These are phyloP conservation scores for Brettanomyces bruxellensis DNA, from an alignment of 805 yeast species.

Conservation along the genomic window DNA sequence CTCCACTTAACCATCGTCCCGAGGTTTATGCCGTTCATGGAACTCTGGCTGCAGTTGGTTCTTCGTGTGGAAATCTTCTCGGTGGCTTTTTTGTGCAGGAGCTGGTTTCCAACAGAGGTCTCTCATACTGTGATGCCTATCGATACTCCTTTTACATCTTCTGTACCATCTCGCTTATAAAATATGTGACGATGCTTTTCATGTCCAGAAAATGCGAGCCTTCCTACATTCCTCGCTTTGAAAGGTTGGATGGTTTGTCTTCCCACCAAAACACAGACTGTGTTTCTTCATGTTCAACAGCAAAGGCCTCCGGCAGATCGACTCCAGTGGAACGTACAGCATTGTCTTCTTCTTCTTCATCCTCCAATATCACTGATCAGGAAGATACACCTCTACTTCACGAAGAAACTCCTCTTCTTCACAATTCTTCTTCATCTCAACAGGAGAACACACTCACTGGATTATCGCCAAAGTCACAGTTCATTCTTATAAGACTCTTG, in stretches of 20 bases:
- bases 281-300: neutral
- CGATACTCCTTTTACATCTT: conserved; percentile 49
- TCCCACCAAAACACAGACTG: neutral
- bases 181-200: conserved; percentile 40
- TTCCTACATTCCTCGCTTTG: conserved; percentile 14
- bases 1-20: conserved; percentile 55
- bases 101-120: conserved; percentile 24
- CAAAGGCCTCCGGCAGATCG: neutral
- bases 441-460: conserved; percentile 18
- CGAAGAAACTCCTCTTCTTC: neutral
- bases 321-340: neutral
- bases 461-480: conserved; percentile 33
- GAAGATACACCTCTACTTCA: neutral
- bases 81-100: conserved; percentile 54
- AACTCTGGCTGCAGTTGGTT: conserved; percentile 58
- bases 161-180: conserved; percentile 42
- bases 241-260: neutral
- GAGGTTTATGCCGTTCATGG: conserved; percentile 71
- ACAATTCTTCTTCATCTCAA: neutral
- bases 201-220: conserved; percentile 49
- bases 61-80: conserved; percentile 60
- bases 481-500: conserved; percentile 38
- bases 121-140: conserved; percentile 38
- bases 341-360: neutral
- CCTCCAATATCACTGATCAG: neutral